Percentiles rank a stretch among this genome's conserved stretches.
Conservation (phyloP, 2,329 filamentous ascomycete species). For the Colletotrichum simmondsii region DNA sequence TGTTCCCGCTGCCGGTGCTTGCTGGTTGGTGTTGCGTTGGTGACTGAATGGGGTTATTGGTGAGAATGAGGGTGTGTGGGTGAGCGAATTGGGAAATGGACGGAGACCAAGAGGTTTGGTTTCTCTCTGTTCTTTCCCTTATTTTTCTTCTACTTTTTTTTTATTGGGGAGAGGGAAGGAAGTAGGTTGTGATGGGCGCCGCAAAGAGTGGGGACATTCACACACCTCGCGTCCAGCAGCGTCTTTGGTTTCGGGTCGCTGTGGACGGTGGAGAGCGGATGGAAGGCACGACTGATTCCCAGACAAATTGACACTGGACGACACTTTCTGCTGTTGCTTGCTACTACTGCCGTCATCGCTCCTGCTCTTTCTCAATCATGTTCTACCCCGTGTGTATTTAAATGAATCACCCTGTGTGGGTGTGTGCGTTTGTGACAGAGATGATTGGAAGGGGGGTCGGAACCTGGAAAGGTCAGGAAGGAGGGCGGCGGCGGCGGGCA, state of each 20-base stretch:
- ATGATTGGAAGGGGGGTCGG: neutral
- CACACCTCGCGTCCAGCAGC: neutral
- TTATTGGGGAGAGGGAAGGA: neutral
- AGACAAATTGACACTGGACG: neutral
- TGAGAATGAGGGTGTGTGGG: neutral
- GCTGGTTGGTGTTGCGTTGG: constrained; percentile 8
- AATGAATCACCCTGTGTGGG: neutral
- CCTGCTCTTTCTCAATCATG: too few species aligned
- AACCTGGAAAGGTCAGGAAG: neutral
- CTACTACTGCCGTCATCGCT: too few species aligned
- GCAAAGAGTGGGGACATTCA: constrained; percentile 12
- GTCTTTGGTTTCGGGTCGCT: neutral
- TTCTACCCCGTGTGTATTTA: neutral
- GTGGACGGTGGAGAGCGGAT: constrained; percentile 4
- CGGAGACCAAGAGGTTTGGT: constrained; percentile 7
- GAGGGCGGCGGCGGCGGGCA: neutral
- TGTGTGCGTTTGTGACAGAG: constrained; percentile 15
- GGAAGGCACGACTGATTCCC: neutral
- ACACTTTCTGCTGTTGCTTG: neutral
- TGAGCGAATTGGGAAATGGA: neutral
- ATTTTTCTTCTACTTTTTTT: neutral
- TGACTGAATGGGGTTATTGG: constrained; percentile 7
- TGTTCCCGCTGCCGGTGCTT: constrained; percentile 15
- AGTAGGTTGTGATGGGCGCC: neutral
- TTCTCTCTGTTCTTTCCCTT: neutral